A percentile compares a stretch with the other conserved stretches of the same genome.
phyloP scores from a whole-genome alignment of 768 basidiomycete genomes.

The Epithele typhae region DNA sequence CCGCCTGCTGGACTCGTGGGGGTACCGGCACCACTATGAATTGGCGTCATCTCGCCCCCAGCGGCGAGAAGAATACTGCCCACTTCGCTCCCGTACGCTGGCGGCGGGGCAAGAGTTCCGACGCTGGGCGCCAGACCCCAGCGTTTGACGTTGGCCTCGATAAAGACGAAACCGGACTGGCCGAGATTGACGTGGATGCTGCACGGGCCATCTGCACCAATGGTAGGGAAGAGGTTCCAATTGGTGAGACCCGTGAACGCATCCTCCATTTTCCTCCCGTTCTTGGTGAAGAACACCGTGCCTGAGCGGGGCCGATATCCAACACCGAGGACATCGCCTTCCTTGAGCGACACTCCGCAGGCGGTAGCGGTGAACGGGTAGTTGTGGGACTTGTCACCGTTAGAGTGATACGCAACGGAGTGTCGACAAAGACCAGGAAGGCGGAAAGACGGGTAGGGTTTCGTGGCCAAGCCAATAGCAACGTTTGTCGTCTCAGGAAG shows the following conservation, averaged over 20 bases:
- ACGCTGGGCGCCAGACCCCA: constrained; percentile 98
- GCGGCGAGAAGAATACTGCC: constrained; percentile 95
- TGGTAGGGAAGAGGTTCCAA: constrained; percentile 95
- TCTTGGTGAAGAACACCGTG: constrained; percentile 98
- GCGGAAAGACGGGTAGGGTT: constrained; percentile 94
- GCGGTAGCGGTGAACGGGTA: constrained; percentile 87
- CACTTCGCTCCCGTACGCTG: constrained; percentile 95
- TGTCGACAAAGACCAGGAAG: constrained; percentile 82
- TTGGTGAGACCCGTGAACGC: constrained; percentile 86
- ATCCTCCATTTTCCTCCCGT: constrained; percentile 95
- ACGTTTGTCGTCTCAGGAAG: constrained; percentile 83
- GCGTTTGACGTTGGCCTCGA: constrained; percentile 99
- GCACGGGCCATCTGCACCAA: constrained; percentile 95
- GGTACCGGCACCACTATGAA: constrained; percentile 33
- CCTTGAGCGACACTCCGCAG: constrained; percentile 81
- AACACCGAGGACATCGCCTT: constrained; percentile 94
- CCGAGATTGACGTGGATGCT: constrained; percentile 97
- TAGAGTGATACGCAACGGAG: constrained; percentile 94
- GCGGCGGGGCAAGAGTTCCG: constrained; percentile 95
- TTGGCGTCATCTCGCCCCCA: constrained; percentile 44
- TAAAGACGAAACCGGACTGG: constrained; percentile 97
- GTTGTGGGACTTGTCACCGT: constrained; percentile 95
- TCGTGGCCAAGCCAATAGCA: constrained; percentile 93
- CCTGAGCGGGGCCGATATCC: constrained; percentile 96
- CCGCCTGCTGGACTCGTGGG: constrained; percentile 43